Evolutionary conservation across 352 stramenopile genomes (phyloP).

Genomic region (Globisporangium perplexum): DNA sequence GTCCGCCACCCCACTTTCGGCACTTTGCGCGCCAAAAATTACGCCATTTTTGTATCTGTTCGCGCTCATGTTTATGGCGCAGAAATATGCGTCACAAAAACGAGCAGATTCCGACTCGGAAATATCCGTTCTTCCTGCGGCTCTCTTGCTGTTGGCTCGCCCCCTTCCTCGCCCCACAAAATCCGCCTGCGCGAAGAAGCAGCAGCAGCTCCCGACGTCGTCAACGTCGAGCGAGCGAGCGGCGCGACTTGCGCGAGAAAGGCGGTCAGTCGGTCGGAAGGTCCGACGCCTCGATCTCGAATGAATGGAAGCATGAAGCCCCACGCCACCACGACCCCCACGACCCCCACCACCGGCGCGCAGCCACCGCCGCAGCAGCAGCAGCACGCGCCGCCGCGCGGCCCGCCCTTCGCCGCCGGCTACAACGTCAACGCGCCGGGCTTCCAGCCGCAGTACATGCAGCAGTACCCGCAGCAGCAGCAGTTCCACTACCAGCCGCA

Average conservation of each 20-base stretch:
- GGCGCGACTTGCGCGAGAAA: slow-evolving; percentile 3
- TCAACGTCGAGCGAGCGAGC: slow-evolving; percentile 2
- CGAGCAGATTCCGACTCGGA: too few relatives aligned
- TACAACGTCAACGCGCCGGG: slow-evolving; percentile 31
- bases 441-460: slow-evolving; percentile 32
- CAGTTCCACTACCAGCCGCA: slow-evolving; percentile 26
- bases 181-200: not conserved
- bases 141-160: not conserved
- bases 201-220: too few relatives aligned
- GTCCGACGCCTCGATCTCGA: too few relatives aligned
- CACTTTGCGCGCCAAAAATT: too few relatives aligned
- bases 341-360: slow-evolving; percentile 16
- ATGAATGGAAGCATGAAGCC: slow-evolving; percentile 52
- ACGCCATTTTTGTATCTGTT: too few relatives aligned
- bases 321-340: slow-evolving; percentile 20
- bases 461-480: slow-evolving; percentile 24
- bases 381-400: slow-evolving; percentile 5
- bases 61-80: too few relatives aligned
- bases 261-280: not conserved
- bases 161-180: not conserved
- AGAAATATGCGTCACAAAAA: too few relatives aligned
- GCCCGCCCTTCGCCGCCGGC: slow-evolving; percentile 12
- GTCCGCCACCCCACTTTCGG: too few relatives aligned
- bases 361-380: slow-evolving; percentile 10
- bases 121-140: too few relatives aligned